Evolutionary conservation across 768 basidiomycete species (phyloP), one percentile per base, ranked within the genome.

Genomic region (Tulasnella sp.): DNA sequence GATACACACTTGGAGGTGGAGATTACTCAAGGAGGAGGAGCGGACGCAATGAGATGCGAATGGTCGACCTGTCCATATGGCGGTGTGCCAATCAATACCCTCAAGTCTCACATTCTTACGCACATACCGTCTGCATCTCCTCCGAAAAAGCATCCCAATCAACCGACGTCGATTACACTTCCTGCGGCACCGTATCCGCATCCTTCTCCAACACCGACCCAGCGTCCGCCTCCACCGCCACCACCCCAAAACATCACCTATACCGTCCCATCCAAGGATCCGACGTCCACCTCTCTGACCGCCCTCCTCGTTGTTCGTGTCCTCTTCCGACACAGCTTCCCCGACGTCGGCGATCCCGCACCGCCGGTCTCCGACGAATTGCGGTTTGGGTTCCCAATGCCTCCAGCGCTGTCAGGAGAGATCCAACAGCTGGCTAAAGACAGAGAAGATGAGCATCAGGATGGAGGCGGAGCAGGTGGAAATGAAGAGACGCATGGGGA

Each of bases 221-320:
- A 66, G 24, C 80, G 92, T 4, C 78, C 79, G 1, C 74, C 79
- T 0, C 88, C 92, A 1, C 88, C 87, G 0, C 78, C 84, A n/a
- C 83, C 83, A 1, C 77, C 76, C 30, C 78, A 82, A 0, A 72
- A 73, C 2, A 75, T 93, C 50, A 75, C 74, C 9, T 87, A 82
- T 69, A 72, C 75, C 0, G 72, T 74, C 2, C 49, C 58, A 51
- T 38, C 32, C 30, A 24, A 48, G 52, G 82, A 91, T 66, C 82
- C 88, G 15, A 81, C 85, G 2, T 81, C 85, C 13, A 80, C 78
- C 53, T 83, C 90, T 3, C 79, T 94, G 32, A 86, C 88, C 0
- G 85, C 92, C 2, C 73, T 93, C 15, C 78, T 94, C 23, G 81
- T 88, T 62, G 78, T 94, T 49, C 86, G 93, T 8, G 83, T 91